These are phyloP conservation scores for Gamarada debralockiae DNA, from an alignment of 495 filamentous ascomycete genomes.

Conservation along the genomic window DNA sequence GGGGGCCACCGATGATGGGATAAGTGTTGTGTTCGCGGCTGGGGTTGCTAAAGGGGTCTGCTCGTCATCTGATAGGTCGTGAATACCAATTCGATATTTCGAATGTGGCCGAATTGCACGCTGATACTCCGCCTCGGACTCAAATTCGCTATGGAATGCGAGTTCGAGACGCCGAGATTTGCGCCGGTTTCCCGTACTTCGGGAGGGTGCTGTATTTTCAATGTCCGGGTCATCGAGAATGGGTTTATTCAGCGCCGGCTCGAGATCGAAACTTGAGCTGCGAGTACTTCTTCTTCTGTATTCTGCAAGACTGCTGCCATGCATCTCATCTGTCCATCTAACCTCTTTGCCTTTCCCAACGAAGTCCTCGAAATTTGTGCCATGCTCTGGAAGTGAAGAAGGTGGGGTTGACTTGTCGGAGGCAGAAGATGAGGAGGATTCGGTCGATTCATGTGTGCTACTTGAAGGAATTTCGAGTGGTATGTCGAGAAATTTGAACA, in stretches of 20 bases:
- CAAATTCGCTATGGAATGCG: neutral
- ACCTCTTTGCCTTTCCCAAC: conserved; percentile 12
- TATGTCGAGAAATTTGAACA: conserved; percentile 9
- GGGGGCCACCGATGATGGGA: neutral
- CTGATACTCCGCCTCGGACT: neutral
- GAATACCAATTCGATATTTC: neutral
- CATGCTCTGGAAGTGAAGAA: conserved; percentile 9
- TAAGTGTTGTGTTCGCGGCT: neutral
- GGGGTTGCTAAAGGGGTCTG: neutral
- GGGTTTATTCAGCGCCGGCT: neutral
- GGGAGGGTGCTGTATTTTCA: neutral
- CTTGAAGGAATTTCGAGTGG: neutral
- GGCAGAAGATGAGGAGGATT: conserved; percentile 2
- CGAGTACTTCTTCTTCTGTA: neutral
- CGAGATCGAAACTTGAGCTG: neutral
- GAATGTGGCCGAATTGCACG: too few relatives aligned
- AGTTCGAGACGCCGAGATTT: neutral
- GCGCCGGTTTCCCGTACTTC: neutral
- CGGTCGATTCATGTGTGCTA: neutral
- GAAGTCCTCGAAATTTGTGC: neutral
- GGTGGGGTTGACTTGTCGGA: conserved; percentile 8
- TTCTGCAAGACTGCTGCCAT: conserved; percentile 5
- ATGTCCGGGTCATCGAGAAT: neutral
- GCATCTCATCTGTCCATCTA: conserved; percentile 19
- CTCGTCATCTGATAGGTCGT: neutral